phyloP scores from a whole-genome alignment of 2,329 filamentous ascomycete genomes.

The Phyllosticta citrichinensis region DNA sequence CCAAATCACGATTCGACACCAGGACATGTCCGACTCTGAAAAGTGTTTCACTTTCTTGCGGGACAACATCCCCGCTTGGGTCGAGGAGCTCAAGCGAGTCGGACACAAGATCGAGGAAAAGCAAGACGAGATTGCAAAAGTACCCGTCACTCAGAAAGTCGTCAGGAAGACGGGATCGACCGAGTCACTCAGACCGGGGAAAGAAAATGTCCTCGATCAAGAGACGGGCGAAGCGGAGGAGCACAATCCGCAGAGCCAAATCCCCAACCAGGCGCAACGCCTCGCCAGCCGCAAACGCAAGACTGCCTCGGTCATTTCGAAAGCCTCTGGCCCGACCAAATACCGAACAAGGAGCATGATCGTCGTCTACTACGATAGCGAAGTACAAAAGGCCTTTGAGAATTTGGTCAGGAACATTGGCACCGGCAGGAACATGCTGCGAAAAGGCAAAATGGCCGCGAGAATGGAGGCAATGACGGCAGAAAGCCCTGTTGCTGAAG shows the following conservation, averaged over 20 bases:
- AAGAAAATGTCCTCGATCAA: constrained; percentile 2
- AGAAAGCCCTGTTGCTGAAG: constrained; percentile 20
- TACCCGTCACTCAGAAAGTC: constrained; percentile 22
- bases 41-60: constrained; percentile 28
- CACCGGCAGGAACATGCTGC: constrained; percentile 68
- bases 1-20: neutral
- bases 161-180: constrained; percentile 26
- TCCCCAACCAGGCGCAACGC: constrained; percentile 13
- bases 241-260: constrained; percentile 13
- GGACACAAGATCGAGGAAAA: constrained; percentile 24
- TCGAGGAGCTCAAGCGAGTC: constrained; percentile 22
- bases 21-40: constrained; percentile 28
- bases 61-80: constrained; percentile 30
- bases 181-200: constrained; percentile 23
- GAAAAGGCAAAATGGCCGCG: constrained; percentile 78
- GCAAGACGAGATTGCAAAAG: constrained; percentile 23
- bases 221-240: constrained; percentile 14
- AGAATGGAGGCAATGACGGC: constrained; percentile 47
- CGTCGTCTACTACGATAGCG: constrained; percentile 86
- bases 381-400: constrained; percentile 75
- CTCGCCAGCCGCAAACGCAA: constrained; percentile 31
- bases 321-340: constrained; percentile 36
- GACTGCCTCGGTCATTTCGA: constrained; percentile 32
- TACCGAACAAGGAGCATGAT: constrained; percentile 66
- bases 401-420: constrained; percentile 73